phyloP scores from a whole-genome alignment of 306 rosid genomes.

The Vigna mungo region DNA sequence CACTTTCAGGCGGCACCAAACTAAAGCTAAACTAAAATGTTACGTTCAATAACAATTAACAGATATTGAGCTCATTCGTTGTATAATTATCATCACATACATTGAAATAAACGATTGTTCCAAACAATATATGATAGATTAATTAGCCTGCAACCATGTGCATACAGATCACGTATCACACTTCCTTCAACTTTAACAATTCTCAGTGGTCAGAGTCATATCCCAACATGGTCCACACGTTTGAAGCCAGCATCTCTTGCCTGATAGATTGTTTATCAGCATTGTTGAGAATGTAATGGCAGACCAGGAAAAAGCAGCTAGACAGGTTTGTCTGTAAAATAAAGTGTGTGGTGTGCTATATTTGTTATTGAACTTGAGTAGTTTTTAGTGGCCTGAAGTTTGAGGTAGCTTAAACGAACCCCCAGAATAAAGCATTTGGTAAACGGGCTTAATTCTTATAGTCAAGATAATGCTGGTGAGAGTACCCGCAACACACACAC shows the following conservation, averaged over 20 bases:
- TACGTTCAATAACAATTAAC: constrained; percentile 24
- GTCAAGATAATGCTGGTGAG: constrained; percentile 62
- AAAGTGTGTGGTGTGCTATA: constrained; percentile 23
- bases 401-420: constrained; percentile 81
- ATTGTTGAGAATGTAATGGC: neutral
- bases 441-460: constrained; percentile 72
- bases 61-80: neutral
- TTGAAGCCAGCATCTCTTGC: constrained; percentile 18
- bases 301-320: constrained; percentile 19
- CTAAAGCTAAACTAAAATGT: neutral
- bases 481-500: constrained; percentile 62
- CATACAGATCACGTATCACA: constrained; percentile 5
- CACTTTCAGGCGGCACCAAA: neutral
- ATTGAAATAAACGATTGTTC: neutral
- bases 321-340: neutral
- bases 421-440: constrained; percentile 78
- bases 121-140: neutral
- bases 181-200: constrained; percentile 2
- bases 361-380: constrained; percentile 2
- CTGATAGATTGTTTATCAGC: constrained; percentile 19
- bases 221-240: neutral
- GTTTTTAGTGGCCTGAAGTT: constrained; percentile 43
- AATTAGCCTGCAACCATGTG: neutral
- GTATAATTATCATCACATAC: constrained; percentile 2
- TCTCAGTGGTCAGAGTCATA: neutral